Percentiles rank a stretch among this genome's conserved stretches.
These are phyloP conservation scores for Leccinum griseonigrum DNA, from an alignment of 1,284 basidiomycete species.

Conservation along the genomic window DNA sequence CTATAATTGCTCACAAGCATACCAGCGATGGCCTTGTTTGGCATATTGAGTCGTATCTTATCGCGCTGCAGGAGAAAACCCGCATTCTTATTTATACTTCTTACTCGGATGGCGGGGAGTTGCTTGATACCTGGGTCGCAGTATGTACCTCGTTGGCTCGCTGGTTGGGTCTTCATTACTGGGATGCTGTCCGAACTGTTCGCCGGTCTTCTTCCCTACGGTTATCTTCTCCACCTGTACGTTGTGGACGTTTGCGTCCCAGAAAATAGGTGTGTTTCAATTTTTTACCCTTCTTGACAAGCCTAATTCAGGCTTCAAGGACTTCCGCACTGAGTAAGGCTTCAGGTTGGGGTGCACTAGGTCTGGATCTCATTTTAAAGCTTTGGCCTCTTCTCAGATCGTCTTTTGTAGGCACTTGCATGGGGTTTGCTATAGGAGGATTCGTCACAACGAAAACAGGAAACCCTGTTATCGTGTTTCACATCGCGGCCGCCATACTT, in stretches of 20 bases:
- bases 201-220: conserved; percentile 9
- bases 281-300: not conserved
- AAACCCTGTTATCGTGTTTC: conserved; percentile 28
- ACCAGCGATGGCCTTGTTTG: conserved; percentile 20
- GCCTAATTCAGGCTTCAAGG: conserved; percentile 16
- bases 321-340: conserved; percentile 30
- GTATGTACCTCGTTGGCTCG: conserved; percentile 7
- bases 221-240: conserved; percentile 30
- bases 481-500: conserved; percentile 20
- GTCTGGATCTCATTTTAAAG: conserved; percentile 6
- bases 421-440: conserved; percentile 32
- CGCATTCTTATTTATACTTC: conserved; percentile 22
- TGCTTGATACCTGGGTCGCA: conserved; percentile 23
- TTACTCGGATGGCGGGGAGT: conserved; percentile 13
- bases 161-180: conserved; percentile 17
- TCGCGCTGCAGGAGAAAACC: conserved; percentile 33
- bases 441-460: conserved; percentile 28
- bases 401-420: conserved; percentile 20
- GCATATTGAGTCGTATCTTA: conserved; percentile 25
- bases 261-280: conserved; percentile 27
- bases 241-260: conserved; percentile 27
- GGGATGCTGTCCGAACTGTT: conserved; percentile 20
- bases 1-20: conserved; percentile 4
- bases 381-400: not conserved
- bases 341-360: conserved; percentile 30